Conservation (phyloP, 371 early-diverging fungal genomes). For the Apophysomyces elegans region DNA sequence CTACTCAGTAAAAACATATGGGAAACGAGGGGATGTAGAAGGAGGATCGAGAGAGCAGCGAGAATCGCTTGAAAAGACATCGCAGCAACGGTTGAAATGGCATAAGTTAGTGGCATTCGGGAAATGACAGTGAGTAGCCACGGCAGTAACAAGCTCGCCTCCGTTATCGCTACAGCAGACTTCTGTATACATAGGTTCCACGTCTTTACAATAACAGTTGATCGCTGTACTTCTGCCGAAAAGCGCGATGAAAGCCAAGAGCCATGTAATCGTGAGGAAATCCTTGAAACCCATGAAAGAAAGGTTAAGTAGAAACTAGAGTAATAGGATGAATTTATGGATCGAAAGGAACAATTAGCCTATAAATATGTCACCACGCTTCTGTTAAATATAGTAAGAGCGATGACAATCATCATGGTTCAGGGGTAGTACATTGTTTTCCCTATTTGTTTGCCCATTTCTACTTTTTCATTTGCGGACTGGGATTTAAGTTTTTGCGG, state of each 20-base stretch:
- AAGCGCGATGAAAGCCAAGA: background rate
- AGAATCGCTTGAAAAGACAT: constrained; percentile 20
- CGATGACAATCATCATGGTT: too few relatives aligned
- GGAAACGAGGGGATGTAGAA: background rate
- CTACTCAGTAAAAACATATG: background rate
- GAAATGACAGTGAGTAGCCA: constrained; percentile 21
- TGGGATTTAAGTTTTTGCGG: too few relatives aligned
- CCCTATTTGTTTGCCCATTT: too few relatives aligned
- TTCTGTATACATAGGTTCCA: constrained; percentile 16
- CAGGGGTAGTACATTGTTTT: too few relatives aligned
- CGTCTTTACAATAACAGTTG: constrained; percentile 25
- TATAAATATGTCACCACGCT: too few relatives aligned
- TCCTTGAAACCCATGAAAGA: too few relatives aligned
- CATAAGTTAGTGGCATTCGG: constrained; percentile 16
- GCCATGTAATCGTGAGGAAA: background rate
- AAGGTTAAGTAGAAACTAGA: too few relatives aligned
- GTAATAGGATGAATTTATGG: too few relatives aligned
- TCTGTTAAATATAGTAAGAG: too few relatives aligned
- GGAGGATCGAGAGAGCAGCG: constrained; percentile 16
- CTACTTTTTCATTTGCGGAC: too few relatives aligned
- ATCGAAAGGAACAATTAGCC: too few relatives aligned
- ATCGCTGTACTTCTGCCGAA: constrained; percentile 8
- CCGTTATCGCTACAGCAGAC: constrained; percentile 22
- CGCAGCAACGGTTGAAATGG: constrained; percentile 30
- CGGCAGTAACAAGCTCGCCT: constrained; percentile 21